Percentiles rank a stretch among this genome's conserved stretches.
These are phyloP conservation scores for Fusarium clavum DNA, from an alignment of 2,329 filamentous ascomycete genomes.

Conservation along the genomic window DNA sequence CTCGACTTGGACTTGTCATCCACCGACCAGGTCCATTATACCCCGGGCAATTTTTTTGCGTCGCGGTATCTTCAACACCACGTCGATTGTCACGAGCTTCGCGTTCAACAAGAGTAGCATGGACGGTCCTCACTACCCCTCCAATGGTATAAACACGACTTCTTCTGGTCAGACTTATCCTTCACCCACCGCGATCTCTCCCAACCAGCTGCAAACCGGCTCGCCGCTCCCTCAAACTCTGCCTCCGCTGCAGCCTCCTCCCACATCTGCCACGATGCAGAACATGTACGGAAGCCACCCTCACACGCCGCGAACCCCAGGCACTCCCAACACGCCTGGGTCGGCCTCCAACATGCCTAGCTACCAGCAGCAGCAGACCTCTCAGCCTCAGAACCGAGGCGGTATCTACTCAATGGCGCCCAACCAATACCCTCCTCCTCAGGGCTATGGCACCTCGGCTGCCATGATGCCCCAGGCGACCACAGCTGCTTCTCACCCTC, in stretches of 20 bases:
- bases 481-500: constrained; percentile 75
- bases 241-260: constrained; percentile 65
- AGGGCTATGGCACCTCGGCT: constrained; percentile 66
- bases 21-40: constrained; percentile 40
- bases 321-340: constrained; percentile 71
- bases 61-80: constrained; percentile 45
- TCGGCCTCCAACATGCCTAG: constrained; percentile 64
- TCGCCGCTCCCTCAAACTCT: constrained; percentile 65
- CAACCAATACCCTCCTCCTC: constrained; percentile 66
- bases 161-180: constrained; percentile 62
- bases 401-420: constrained; percentile 67
- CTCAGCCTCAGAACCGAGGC: constrained; percentile 60
- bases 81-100: constrained; percentile 43
- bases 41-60: constrained; percentile 36
- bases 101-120: constrained; percentile 59
- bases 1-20: constrained; percentile 45
- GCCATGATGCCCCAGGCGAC: constrained; percentile 76
- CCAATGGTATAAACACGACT: constrained; percentile 68
- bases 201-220: constrained; percentile 62
- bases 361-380: constrained; percentile 66
- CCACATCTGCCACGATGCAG: constrained; percentile 57
- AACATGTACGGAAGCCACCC: constrained; percentile 67
- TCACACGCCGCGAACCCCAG: constrained; percentile 71
- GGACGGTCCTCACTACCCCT: constrained; percentile 66
- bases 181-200: constrained; percentile 63